Evolutionary conservation across 495 filamentous ascomycete species (phyloP).

Genomic region (Apiosordaria backusii): DNA sequence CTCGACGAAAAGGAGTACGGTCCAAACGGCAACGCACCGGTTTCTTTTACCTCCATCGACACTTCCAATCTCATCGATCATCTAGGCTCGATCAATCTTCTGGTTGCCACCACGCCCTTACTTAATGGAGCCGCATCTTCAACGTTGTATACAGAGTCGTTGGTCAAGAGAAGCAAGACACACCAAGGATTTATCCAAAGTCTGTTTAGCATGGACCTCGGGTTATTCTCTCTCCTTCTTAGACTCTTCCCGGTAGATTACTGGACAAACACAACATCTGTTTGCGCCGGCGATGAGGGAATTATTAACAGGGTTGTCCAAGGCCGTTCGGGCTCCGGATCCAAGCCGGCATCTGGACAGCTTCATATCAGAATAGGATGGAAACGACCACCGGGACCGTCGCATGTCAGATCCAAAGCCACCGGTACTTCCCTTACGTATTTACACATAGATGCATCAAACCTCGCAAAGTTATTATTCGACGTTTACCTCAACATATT

Average conservation of each 20-base stretch:
- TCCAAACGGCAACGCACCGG: constrained; percentile 17
- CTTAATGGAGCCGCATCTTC: constrained; percentile 24
- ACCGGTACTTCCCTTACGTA: constrained; percentile 15
- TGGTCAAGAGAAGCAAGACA: constrained; percentile 11
- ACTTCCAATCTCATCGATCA: constrained; percentile 27
- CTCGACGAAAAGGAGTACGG: constrained; percentile 20
- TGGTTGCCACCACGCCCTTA: constrained; percentile 24
- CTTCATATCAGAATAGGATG: constrained; percentile 22
- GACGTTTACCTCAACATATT: constrained; percentile 11
- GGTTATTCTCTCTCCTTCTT: constrained; percentile 26
- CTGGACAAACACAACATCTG: constrained; percentile 29
- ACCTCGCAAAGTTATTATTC: neutral
- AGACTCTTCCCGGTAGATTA: constrained; percentile 25
- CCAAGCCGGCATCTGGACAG: constrained; percentile 17
- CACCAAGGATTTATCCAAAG: constrained; percentile 18
- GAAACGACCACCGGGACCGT: constrained; percentile 8
- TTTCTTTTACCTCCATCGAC: constrained; percentile 30
- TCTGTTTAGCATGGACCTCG: constrained; percentile 20
- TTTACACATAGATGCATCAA: neutral
- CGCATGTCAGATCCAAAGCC: neutral
- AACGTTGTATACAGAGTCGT: constrained; percentile 25
- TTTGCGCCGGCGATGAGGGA: constrained; percentile 22
- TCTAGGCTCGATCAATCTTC: constrained; percentile 23
- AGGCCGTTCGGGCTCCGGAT: constrained; percentile 21
- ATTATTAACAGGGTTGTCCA: constrained; percentile 8